Evolutionary conservation across 2,329 filamentous ascomycete species (phyloP).

Genomic region (Colletotrichum lini): DNA sequence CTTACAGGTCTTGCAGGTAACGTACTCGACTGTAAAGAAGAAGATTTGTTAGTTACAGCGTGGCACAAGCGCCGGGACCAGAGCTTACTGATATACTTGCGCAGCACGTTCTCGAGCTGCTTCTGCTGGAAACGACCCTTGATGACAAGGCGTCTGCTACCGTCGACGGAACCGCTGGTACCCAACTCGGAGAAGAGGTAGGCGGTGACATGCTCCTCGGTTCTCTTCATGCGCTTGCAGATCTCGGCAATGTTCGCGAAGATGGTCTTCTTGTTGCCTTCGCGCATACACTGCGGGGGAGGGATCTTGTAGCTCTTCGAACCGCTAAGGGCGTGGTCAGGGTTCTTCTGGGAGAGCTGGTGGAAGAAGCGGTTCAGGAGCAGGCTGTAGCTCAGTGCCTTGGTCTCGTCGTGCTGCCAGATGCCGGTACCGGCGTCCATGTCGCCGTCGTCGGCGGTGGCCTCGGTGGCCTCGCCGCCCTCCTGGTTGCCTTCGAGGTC

Average conservation of each 20-base stretch:
- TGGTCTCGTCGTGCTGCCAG: constrained; percentile 86
- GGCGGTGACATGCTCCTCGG: constrained; percentile 93
- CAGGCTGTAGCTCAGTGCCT: constrained; percentile 85
- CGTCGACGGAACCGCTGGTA: constrained; percentile 96
- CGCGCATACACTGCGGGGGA: constrained; percentile 96
- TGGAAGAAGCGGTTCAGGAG: constrained; percentile 95
- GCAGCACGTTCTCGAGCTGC: constrained; percentile 96
- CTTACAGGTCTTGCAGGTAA: constrained; percentile 95
- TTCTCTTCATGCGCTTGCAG: constrained; percentile 99
- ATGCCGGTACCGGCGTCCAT: constrained; percentile 91
- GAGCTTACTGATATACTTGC: constrained; percentile 90
- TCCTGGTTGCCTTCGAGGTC: constrained; percentile 76
- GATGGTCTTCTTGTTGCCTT: constrained; percentile 99
- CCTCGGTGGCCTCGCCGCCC: constrained; percentile 70
- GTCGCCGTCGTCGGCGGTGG: constrained; percentile 77
- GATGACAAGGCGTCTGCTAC: constrained; percentile 93
- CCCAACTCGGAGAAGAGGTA: constrained; percentile 94
- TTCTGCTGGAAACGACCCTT: constrained; percentile 99
- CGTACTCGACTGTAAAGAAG: constrained; percentile 83
- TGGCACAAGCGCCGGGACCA: constrained; percentile 1
- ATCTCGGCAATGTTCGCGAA: constrained; percentile 99
- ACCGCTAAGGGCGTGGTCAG: constrained; percentile 90
- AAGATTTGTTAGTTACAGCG: constrained; percentile 48
- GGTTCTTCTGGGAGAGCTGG: constrained; percentile 95
- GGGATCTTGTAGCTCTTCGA: constrained; percentile 99